Evolutionary conservation across 805 yeast species (phyloP).

Genomic region (Wickerhamiella slavikovae): DNA sequence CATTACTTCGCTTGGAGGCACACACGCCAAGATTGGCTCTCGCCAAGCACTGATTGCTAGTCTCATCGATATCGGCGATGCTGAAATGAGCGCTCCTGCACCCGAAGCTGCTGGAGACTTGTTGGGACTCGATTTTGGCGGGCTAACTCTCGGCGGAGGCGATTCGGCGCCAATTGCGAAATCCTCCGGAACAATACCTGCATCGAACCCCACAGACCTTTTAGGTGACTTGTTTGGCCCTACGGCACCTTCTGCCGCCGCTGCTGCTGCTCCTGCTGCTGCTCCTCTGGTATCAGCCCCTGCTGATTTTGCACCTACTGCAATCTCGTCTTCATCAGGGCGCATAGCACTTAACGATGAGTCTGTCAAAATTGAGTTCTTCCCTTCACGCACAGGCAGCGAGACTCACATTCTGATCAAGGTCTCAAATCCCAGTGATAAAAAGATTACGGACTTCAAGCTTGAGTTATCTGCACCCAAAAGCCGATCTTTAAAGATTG

Average conservation of each 20-base stretch:
- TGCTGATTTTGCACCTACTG: conserved; percentile 6
- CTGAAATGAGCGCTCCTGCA: conserved; percentile 6
- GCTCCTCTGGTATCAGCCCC: conserved; percentile 12
- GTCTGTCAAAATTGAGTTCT: conserved; percentile 29
- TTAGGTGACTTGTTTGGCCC: no score
- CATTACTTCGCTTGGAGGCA: conserved; percentile 18
- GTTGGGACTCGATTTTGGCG: conserved; percentile 38
- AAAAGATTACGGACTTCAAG: conserved; percentile 29
- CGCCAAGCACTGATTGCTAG: conserved; percentile 25
- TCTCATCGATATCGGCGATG: conserved; percentile 57
- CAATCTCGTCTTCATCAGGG: conserved; percentile 7
- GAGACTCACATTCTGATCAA: conserved; percentile 25
- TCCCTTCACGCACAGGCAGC: conserved; percentile 19
- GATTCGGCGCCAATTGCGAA: conserved; percentile 12
- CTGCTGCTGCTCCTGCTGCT: conserved; percentile 14
- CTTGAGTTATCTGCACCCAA: conserved; percentile 57
- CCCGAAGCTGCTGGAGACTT: conserved; percentile 29
- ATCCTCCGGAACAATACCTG: conserved; percentile 2
- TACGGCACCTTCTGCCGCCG: no score
- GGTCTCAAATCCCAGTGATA: conserved; percentile 30
- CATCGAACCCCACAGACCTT: not conserved
- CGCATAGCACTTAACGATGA: conserved; percentile 14
- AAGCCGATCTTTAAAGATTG: conserved; percentile 31
- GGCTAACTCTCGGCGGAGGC: conserved; percentile 24
- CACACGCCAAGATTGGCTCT: conserved; percentile 14